Percentiles rank a stretch among this genome's conserved stretches.
These are phyloP conservation scores for Rhexocercosporidium sp. DNA, from an alignment of 2,329 filamentous ascomycete genomes.

Conservation along the genomic window DNA sequence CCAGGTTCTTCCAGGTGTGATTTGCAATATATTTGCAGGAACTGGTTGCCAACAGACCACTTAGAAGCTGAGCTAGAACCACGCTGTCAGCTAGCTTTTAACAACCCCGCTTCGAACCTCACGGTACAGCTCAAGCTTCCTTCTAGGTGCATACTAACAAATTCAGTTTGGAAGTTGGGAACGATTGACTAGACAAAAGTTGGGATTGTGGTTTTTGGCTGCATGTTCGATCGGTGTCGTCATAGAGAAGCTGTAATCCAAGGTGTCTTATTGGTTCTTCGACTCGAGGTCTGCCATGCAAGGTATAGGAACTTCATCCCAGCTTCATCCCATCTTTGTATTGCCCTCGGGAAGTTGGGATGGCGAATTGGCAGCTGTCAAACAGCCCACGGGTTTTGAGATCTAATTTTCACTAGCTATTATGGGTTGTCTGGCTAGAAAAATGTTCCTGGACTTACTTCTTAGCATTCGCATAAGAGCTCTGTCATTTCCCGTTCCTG, in stretches of 20 bases:
- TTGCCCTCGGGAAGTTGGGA: background rate
- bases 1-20: background rate
- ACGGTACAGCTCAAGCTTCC: background rate
- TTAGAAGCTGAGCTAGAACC: background rate
- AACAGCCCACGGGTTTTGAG: constrained; percentile 17
- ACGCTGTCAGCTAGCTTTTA: constrained; percentile 2
- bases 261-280: background rate
- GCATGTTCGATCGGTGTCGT: background rate
- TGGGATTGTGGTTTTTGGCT: background rate
- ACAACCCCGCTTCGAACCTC: background rate
- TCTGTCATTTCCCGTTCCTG: background rate
- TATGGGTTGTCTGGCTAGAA: background rate
- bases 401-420: background rate
- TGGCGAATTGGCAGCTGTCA: constrained; percentile 20
- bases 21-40: background rate
- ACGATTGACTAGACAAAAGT: background rate
- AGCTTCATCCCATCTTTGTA: constrained; percentile 2
- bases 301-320: background rate
- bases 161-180: background rate
- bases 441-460: background rate
- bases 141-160: background rate
- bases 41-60: background rate
- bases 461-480: constrained; percentile 6
- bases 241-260: background rate
- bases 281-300: background rate